Evolutionary conservation across 495 filamentous ascomycete genomes (phyloP), one percentile per base, ranked within the genome.

Genomic region (Melanomma pulvis-pyrius): DNA sequence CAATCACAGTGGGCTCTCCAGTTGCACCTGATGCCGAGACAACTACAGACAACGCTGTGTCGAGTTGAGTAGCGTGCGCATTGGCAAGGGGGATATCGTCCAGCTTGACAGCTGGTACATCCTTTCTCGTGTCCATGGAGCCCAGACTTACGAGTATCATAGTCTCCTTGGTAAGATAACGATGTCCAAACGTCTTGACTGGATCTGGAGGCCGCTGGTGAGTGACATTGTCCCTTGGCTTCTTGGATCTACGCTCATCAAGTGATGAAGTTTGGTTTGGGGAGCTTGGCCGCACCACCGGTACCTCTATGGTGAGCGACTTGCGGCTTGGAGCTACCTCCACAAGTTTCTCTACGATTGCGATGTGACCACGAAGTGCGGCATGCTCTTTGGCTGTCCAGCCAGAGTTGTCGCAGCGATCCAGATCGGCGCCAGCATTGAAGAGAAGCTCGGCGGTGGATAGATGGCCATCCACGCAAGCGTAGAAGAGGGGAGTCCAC

Each of bases 351-450:
- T 82, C 81, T 9, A 92, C 90, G 65, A 97, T 92, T 2, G 82
- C 77, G 41, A 97, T 79, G 73, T 98, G 92, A 0, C 94, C 94
- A 69, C 94, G 79, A 36, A 98, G 78, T 0, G 91, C 89, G 4
- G 94, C 94, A 78, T 98, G 94, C 73, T 98, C 94, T 78, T 88
- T 91, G 1, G 93, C 87, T 1, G 91, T 96, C 96, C 96, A 98
- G 8, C 94, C 94, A 53, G 92, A 97, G 1, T 86, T 86, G 74
- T 98, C 94, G 9, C 78, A 75, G 51, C 82, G 86, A 55, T 88
- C 87, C 15, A 92, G 73, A 54, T 94, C 84, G 0, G 90, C 90
- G 0, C 91, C 91, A 28, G 89, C 88, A 25, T 86, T 83, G 47
- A 97, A 82, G 11, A 98, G 81, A 25, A 87, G 75, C 65, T 88